Base-by-base conservation (phyloP, 108 stramenopile species). In the Skeletonema potamos region DNA sequence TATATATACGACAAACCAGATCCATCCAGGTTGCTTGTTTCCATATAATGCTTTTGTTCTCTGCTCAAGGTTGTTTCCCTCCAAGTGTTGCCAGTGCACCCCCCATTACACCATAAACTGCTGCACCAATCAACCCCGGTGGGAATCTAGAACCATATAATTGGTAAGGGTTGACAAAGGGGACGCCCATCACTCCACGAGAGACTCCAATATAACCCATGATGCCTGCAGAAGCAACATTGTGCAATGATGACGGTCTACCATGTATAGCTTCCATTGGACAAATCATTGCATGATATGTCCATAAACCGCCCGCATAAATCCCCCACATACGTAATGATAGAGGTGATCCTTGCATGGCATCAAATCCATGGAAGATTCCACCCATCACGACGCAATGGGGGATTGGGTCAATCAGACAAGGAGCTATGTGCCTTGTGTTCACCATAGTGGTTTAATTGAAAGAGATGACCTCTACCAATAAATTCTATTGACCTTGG, bases 201-300 rank as follows among this genome's bases (percentile, higher is more conserved):
- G 66, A 36, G 20, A 88, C 85, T 18, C 87, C 87, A 64, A 86
- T 37, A 51, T 82, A 84, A 15, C 87, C 87, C n/a, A 88, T 48
- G 2, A 72, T 73, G 11, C 71, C 83, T 15, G 60, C 87, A 43
- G 68, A 46, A 10, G 79, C 29, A 44, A 81, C 70, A 59, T 88
- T 86, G 54, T 88, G 87, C 51, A 73, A 58, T 24, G 64, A 34
- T n/a, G 78, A 81, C 58, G 62, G 68, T 51, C 82, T 72, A 1
- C 85, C 85, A 41, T 85, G 83, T 2, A 88, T 84, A 11, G 77
- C 82, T 51, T 85, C 85, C 87, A 88, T 88, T 1, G 87, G 87
- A 64, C 87, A 88, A 62, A 84, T 77, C n/a, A 85, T 27, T 1
- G 72, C 60, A 61, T 86, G 73, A 70, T 86, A 88, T n/a, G 48